Evolutionary conservation across 2,329 filamentous ascomycete species (phyloP), one percentile per base, ranked within the genome.

Genomic region (Pyrenophora seminiperda): DNA sequence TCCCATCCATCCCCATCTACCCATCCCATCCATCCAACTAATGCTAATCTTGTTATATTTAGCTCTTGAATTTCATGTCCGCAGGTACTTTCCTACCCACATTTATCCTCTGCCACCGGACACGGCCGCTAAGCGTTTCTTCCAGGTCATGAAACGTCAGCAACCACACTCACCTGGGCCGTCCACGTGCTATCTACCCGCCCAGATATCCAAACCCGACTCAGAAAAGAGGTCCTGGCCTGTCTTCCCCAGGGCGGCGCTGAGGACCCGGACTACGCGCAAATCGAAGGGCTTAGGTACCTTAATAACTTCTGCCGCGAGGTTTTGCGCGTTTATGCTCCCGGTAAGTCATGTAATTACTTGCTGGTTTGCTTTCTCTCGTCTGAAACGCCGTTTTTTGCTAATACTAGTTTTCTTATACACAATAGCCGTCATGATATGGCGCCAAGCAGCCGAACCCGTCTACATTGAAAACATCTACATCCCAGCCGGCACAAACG

Each of bases 61-160:
- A n/a, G n/a, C n/a, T n/a, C n/a, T n/a, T n/a, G n/a, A n/a, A n/a
- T n/a, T n/a, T n/a, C n/a, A n/a, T n/a, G n/a, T n/a, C n/a, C n/a
- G n/a, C n/a, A n/a, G n/a, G n/a, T n/a, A n/a, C n/a, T n/a, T n/a
- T n/a, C n/a, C n/a, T n/a, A n/a, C n/a, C n/a, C n/a, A n/a, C n/a
- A n/a, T n/a, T n/a, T n/a, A n/a, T n/a, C n/a, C n/a, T n/a, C n/a
- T n/a, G n/a, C n/a, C 27, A 36, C 15, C 15, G 34, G 24, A 15
- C 5, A 41, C 13, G 38, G 30, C 19, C 44, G 20, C 41, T 53
- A 47, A 53, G n/a, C n/a, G n/a, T 32, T 10, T 13, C 36, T 17
- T 20, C 27, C 41, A 33, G 56, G 56, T 13, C 48, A 54, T 40
- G 57, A 60, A 32, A 60, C 54, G 7, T 47, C 42, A 3, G 46